Evolutionary conservation across 441 rosid genomes (phyloP).

Genomic region (Flueggea neowawraea): DNA sequence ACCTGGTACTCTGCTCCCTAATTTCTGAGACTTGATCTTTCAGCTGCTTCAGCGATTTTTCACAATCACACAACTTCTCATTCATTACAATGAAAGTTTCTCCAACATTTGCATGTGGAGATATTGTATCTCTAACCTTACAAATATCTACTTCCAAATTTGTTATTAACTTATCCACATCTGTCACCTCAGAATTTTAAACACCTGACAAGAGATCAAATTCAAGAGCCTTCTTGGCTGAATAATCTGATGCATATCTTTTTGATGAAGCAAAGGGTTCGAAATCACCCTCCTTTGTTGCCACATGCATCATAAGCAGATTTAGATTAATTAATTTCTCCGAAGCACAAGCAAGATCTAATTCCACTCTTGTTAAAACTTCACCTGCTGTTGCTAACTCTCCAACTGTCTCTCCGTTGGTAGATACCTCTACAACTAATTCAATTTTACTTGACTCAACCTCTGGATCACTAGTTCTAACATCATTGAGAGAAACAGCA

Average conservation of each 20-base stretch:
- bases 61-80: conserved; percentile 53
- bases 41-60: conserved; percentile 50
- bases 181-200: conserved; percentile 64
- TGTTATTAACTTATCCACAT: conserved; percentile 46
- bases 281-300: conserved; percentile 64
- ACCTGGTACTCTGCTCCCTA: conserved; percentile 53
- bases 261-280: conserved; percentile 47
- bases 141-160: conserved; percentile 33
- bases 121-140: conserved; percentile 35
- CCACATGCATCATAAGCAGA: conserved; percentile 75
- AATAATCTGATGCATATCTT: conserved; percentile 24
- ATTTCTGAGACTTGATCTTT: conserved; percentile 61
- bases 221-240: conserved; percentile 55
- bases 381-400: conserved; percentile 40
- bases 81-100: conserved; percentile 45
- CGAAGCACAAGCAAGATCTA: conserved; percentile 67
- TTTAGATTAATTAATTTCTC: conserved; percentile 78
- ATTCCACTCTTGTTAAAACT: conserved; percentile 56
- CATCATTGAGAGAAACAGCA: conserved; percentile 45
- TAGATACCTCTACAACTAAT: conserved; percentile 39
- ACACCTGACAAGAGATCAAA: conserved; percentile 68
- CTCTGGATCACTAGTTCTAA: conserved; percentile 42
- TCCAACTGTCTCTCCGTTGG: conserved; percentile 35
- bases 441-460: conserved; percentile 47
- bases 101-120: conserved; percentile 45